phyloP scores from a whole-genome alignment of 768 basidiomycete genomes.

The Porpolomopsis calyptriformis region DNA sequence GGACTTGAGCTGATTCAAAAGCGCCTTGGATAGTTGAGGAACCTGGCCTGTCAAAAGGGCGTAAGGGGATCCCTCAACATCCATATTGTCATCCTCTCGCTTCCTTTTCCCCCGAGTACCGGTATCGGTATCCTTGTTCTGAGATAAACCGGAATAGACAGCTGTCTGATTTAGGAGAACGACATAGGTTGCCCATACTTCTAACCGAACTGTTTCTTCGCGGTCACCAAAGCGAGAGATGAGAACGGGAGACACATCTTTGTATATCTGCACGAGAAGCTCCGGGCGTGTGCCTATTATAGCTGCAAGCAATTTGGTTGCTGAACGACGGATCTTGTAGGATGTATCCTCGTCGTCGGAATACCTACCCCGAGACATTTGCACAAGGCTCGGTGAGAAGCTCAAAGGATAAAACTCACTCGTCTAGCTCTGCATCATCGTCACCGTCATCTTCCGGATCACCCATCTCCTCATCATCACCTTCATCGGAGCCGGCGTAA shows the following conservation, averaged over 20 bases:
- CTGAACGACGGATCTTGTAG: conserved; percentile 91
- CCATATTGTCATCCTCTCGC: conserved; percentile 58
- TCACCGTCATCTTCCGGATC: conserved; percentile 75
- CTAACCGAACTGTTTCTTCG: conserved; percentile 87
- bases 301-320: conserved; percentile 81
- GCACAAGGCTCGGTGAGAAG: conserved; percentile 8
- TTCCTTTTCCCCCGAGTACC: conserved; percentile 61
- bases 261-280: conserved; percentile 67
- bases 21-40: conserved; percentile 64
- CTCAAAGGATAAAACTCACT: conserved; percentile 34
- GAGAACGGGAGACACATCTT: conserved; percentile 75
- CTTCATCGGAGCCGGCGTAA: conserved; percentile 37
- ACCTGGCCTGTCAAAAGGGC: conserved; percentile 66
- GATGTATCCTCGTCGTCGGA: conserved; percentile 98
- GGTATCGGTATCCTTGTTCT: conserved; percentile 37
- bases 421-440: conserved; percentile 69
- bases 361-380: conserved; percentile 41
- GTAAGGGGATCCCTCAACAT: conserved; percentile 51
- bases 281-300: conserved; percentile 88
- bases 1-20: conserved; percentile 78
- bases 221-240: conserved; percentile 90
- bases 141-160: conserved; percentile 60
- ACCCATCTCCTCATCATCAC: conserved; percentile 44
- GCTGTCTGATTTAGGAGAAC: conserved; percentile 75
- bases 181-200: conserved; percentile 83